A percentile compares a stretch with the other conserved stretches of the same genome.
Conservation (phyloP, 2,329 filamentous ascomycete genomes). For the Pseudomassariella vexata region DNA sequence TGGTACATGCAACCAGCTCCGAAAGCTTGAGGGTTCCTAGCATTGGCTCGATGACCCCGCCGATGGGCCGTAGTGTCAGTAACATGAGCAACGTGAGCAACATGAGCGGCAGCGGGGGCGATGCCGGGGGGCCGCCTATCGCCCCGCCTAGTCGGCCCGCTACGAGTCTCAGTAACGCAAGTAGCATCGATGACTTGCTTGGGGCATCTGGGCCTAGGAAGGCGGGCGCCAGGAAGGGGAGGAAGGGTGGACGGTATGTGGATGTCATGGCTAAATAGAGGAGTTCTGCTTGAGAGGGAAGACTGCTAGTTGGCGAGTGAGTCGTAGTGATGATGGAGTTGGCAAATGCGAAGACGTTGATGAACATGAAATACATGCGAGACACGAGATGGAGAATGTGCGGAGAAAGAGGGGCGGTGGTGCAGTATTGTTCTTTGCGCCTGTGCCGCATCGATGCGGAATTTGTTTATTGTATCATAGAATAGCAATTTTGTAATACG, state of each 20-base stretch:
- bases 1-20: constrained; percentile 27
- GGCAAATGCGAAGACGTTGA: too few species aligned
- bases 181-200: constrained; percentile 88
- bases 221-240: constrained; percentile 58
- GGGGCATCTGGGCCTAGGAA: constrained; percentile 69
- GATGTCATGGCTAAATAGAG: constrained; percentile 82
- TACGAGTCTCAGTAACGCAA: constrained; percentile 86
- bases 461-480: too few species aligned
- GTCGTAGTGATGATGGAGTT: too few species aligned
- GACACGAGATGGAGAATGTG: too few species aligned
- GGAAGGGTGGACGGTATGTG: constrained; percentile 84
- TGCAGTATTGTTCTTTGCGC: too few species aligned
- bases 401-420: too few species aligned
- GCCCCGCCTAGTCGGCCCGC: constrained; percentile 63
- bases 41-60: constrained; percentile 24
- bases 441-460: too few species aligned
- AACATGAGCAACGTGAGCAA: constrained; percentile 33
- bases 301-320: too few species aligned
- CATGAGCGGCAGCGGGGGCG: constrained; percentile 2
- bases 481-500: too few species aligned
- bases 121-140: constrained; percentile 27
- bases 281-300: constrained; percentile 2
- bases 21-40: constrained; percentile 26
- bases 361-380: too few species aligned
- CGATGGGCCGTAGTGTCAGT: constrained; percentile 43